Evolutionary conservation across 805 yeast species (phyloP), one percentile per base, ranked within the genome.

Genomic region (Hanseniaspora singularis): DNA sequence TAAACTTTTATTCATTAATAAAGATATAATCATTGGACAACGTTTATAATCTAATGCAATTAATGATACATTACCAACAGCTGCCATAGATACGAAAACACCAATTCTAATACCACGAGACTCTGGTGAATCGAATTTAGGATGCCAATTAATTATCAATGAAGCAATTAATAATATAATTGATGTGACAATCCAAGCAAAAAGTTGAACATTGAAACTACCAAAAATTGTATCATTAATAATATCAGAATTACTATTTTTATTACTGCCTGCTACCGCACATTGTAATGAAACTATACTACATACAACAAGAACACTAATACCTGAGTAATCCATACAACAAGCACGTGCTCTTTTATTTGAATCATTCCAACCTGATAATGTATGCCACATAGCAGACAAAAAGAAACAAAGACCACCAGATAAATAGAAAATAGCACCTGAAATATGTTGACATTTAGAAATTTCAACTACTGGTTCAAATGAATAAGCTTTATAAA

Each of bases 281-380:
- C 73, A 73, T 62, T 89, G 95, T 0, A 89, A 80, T 3, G 95
- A 76, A 38, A 92, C 67, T 38, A 92, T 81, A 2, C 95, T 83
- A 14, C 94, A 89, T 0, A 95, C 81, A 55, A 89, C 88, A 53
- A 92, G 67, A 12, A 87, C 72, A 0, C 96, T 86, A 54, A 89
- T 89, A 2, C 98, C 98, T 6, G 94, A 81, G 63, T 89, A 89
- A 65, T 89, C 98, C 36, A 88, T 77, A 62, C 98, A 92, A 0
- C 96, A 96, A 64, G 83, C 85, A 45, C 76, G 73, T 53, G 78
- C 71, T 59, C 95, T 73, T 52, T 77, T 60, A 18, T 67, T 56
- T 38, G 81, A 62, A 42, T 72, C 71, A 15, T 89, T 76, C 52
- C 86, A 82, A 51, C 86, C 79, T 50, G 81, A 76, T 63, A 86